Base-by-base conservation (phyloP, 148 eudicot genomes). In the Euryodendron excelsum region DNA sequence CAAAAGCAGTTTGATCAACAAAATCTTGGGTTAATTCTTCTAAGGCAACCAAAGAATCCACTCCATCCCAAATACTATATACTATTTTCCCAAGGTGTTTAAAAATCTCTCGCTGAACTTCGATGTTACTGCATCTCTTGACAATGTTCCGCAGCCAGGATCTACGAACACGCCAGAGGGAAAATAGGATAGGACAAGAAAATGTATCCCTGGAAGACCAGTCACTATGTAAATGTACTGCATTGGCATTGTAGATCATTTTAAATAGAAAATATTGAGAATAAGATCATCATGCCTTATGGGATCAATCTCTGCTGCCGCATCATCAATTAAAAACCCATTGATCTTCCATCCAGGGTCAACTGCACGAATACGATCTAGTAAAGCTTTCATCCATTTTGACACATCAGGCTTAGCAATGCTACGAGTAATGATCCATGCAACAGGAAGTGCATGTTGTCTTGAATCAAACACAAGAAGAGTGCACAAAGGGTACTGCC, bases 381-480 rank as follows among this genome's bases (percentile, higher is more conserved):
- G 78, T 63, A 96, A 83, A 79, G 99, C 95, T 83, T 89, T 93
- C 95, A 93, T 92, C 99, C 99, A 96, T 80, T 89, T 90, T 67
- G 89, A 83, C 56, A 91, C 91, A 87, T 96, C 99, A 44, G 81
- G 75, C 82, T 92, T 93, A n/a, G 98, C 89, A 83, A 83, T 85
- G 85, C 90, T 92, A 61, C 91, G 95, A 56, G 95, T 92, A 78
- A 96, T 87, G 76, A 96, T 78, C 99, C 99, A 96, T 41, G 95
- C 99, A 73, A 96, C 95, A 74, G 99, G 99, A 73, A 96, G 93
- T 31, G 99, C 97, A 85, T 96, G 99, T 70, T 87, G 98, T 81
- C 97, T 86, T 77, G 99, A 93, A 83, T 96, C 99, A 85, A 96
- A 96, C 68, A 91, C 99, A 80, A 96, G 95, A 86, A 96, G 92